Conservation (phyloP, 805 yeast species). For the Debaryomyces maramus region DNA sequence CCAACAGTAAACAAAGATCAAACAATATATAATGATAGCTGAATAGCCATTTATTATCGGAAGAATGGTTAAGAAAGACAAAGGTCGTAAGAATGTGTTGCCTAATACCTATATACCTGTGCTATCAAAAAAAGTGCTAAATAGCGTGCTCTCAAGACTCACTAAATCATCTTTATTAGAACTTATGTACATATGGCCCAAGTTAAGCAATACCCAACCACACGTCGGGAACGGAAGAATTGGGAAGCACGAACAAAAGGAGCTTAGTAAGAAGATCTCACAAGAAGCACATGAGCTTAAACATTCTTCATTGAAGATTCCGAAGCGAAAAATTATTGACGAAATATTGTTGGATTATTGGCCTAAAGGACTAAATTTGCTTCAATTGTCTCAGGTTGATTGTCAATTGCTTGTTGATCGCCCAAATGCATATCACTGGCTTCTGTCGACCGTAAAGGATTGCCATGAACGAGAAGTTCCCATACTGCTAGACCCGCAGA, state of each 20-base stretch:
- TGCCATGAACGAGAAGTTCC: constrained; percentile 28
- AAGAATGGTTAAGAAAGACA: constrained; percentile 5
- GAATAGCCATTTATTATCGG: too few relatives aligned
- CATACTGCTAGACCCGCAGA: constrained; percentile 49
- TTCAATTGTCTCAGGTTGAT: constrained; percentile 72
- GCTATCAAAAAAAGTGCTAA: constrained; percentile 19
- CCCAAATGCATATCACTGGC: constrained; percentile 50
- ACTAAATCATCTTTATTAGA: constrained; percentile 35
- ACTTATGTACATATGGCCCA: constrained; percentile 36
- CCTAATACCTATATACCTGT: constrained; percentile 43
- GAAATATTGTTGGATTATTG: constrained; percentile 51
- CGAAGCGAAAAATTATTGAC: constrained; percentile 41
- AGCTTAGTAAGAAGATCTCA: constrained; percentile 19
- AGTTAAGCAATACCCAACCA: constrained; percentile 29
- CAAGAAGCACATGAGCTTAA: constrained; percentile 14
- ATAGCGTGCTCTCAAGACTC: constrained; percentile 24
- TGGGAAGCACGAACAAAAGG: constrained; percentile 16
- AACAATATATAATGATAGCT: too few relatives aligned
- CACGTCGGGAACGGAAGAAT: constrained; percentile 9
- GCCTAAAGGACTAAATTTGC: constrained; percentile 56
- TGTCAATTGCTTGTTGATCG: constrained; percentile 62
- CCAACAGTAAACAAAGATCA: too few relatives aligned
- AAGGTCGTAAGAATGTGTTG: constrained; percentile 23
- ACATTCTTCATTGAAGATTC: constrained; percentile 13
- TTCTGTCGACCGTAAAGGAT: constrained; percentile 47